Percentiles rank a stretch among this genome's conserved stretches.
phyloP scores from a whole-genome alignment of 148 eudicot genomes.

The Pharnaceum exiguum region DNA sequence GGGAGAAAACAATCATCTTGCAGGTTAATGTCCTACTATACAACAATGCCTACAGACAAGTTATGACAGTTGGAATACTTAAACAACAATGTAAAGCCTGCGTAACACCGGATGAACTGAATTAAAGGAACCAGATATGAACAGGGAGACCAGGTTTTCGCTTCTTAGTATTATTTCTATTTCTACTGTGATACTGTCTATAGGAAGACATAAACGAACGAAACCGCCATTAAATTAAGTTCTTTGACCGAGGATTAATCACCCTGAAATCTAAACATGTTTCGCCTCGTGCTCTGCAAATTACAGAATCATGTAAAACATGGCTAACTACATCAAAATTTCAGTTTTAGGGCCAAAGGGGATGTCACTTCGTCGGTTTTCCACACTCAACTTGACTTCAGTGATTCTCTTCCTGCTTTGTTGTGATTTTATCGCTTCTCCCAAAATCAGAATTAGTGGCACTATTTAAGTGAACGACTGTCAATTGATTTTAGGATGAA shows the following conservation, averaged over 20 bases:
- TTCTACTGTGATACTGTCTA: neutral
- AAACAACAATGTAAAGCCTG: neutral
- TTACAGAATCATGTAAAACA: neutral
- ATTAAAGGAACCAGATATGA: neutral
- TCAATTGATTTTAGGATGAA: too few species aligned
- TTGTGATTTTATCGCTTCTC: too few species aligned
- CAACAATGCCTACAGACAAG: slow-evolving; percentile 1
- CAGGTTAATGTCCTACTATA: neutral
- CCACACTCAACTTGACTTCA: too few species aligned
- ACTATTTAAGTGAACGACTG: too few species aligned
- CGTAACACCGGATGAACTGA: neutral
- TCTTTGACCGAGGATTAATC: neutral
- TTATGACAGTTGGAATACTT: slow-evolving; percentile 7
- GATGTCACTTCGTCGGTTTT: slow-evolving; percentile 24
- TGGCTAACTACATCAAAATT: too few species aligned
- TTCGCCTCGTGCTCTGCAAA: slow-evolving; percentile 20
- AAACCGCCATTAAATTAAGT: neutral
- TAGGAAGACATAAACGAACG: neutral
- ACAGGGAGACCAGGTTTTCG: slow-evolving; percentile 1
- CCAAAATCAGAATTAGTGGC: too few species aligned
- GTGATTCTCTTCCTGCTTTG: slow-evolving; percentile 3
- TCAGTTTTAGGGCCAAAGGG: slow-evolving; percentile 10
- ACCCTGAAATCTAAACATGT: slow-evolving; percentile 9
- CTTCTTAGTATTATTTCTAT: slow-evolving; percentile 1
- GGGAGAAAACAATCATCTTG: neutral